phyloP scores from a whole-genome alignment of 345 rosid species.

The Boechera retrofracta region DNA sequence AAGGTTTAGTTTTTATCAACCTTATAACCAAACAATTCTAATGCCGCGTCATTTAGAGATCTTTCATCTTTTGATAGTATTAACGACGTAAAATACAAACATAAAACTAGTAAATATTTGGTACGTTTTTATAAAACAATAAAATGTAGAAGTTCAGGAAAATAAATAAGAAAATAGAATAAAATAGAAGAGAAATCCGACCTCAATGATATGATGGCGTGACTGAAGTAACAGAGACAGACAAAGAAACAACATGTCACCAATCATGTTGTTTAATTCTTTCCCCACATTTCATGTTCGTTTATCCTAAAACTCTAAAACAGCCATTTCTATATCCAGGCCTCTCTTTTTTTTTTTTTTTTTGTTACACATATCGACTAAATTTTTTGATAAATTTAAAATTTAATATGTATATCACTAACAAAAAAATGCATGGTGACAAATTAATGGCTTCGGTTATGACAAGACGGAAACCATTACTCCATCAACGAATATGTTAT shows the following conservation, averaged over 20 bases:
- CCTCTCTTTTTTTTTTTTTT: neutral
- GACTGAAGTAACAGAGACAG: slow-evolving; percentile 36
- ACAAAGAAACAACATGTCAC: slow-evolving; percentile 31
- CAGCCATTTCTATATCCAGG: slow-evolving; percentile 5
- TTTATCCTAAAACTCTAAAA: slow-evolving; percentile 7
- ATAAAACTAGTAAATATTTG: neutral
- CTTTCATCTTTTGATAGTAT: neutral
- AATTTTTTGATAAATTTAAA: neutral
- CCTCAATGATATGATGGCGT: slow-evolving; percentile 35
- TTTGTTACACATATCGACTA: neutral
- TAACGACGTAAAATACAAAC: neutral
- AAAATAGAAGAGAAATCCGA: neutral
- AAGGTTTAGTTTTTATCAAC: neutral
- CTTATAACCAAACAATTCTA: neutral
- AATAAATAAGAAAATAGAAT: neutral
- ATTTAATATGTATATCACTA: no score
- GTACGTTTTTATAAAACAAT: neutral
- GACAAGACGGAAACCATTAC: neutral
- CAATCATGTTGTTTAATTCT: slow-evolving; percentile 40
- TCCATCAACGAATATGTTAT: neutral
- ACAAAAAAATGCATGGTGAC: neutral
- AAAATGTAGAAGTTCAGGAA: neutral
- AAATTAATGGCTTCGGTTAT: neutral
- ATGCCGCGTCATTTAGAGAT: neutral
- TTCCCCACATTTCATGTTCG: slow-evolving; percentile 37